A percentile compares a stretch with the other conserved stretches of the same genome.
These are phyloP conservation scores for Choanephora cucurbitarum DNA, from an alignment of 371 early-diverging fungal species.

Conservation along the genomic window DNA sequence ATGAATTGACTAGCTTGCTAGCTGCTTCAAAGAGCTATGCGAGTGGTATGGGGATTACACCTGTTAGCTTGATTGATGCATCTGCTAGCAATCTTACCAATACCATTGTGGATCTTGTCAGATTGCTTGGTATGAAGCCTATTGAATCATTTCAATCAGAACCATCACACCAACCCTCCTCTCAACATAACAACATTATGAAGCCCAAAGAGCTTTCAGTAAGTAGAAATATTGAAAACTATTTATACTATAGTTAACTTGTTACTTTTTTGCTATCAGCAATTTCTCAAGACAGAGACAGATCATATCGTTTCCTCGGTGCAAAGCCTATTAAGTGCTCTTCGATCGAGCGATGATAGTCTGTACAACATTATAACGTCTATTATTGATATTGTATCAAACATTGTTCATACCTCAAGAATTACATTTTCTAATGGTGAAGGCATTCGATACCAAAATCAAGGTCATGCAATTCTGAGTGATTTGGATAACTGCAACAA, in stretches of 20 bases:
- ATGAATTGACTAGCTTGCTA: slow-evolving; percentile 66
- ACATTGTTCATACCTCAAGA: slow-evolving; percentile 47
- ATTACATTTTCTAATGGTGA: slow-evolving; percentile 44
- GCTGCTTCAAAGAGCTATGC: slow-evolving; percentile 80
- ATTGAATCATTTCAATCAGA: not conserved
- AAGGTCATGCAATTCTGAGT: slow-evolving; percentile 59
- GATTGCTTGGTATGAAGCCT: slow-evolving; percentile 58
- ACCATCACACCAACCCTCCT: not conserved
- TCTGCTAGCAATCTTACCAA: slow-evolving; percentile 78
- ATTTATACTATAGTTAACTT: not conserved
- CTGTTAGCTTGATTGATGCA: slow-evolving; percentile 71
- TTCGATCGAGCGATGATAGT: slow-evolving; percentile 51
- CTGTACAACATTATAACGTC: slow-evolving; percentile 57
- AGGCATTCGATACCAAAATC: slow-evolving; percentile 40
- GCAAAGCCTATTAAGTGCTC: slow-evolving; percentile 73
- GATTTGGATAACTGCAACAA: slow-evolving; percentile 71
- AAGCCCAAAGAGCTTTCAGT: slow-evolving; percentile 34
- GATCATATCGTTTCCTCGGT: slow-evolving; percentile 87
- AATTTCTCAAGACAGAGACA: slow-evolving; percentile 83
- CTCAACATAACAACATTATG: slow-evolving; percentile 8
- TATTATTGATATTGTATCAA: slow-evolving; percentile 61
- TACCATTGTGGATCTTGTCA: slow-evolving; percentile 76
- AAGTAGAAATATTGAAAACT: slow-evolving; percentile 8
- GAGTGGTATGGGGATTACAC: slow-evolving; percentile 68
- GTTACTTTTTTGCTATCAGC: slow-evolving; percentile 22